Percentiles rank a stretch among this genome's conserved stretches.
Evolutionary conservation across 768 basidiomycete genomes (phyloP).

Genomic region (Ramaria sp.): DNA sequence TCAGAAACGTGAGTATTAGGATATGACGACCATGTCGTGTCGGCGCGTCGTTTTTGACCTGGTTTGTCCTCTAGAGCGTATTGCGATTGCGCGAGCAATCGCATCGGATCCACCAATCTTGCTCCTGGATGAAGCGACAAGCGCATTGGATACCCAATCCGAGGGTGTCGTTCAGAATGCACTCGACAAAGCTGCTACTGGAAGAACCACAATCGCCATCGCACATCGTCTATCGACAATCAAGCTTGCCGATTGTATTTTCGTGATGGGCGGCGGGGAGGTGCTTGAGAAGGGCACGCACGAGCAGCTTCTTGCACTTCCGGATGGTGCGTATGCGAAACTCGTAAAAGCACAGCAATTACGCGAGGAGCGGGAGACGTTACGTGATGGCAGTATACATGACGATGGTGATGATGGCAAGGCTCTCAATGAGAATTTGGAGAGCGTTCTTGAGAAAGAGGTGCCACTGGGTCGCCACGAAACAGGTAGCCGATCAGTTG

Average conservation of each 20-base stretch:
- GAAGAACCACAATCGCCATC: slow-evolving; percentile 73
- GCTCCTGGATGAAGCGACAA: slow-evolving; percentile 80
- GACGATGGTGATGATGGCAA: neutral
- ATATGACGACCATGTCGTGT: neutral
- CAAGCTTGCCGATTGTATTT: slow-evolving; percentile 74
- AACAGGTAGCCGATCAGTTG: slow-evolving; percentile 46
- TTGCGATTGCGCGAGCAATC: slow-evolving; percentile 84
- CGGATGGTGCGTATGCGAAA: slow-evolving; percentile 55
- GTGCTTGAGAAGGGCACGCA: slow-evolving; percentile 79
- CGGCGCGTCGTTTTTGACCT: neutral
- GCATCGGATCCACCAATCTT: slow-evolving; percentile 81
- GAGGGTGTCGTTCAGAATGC: slow-evolving; percentile 86
- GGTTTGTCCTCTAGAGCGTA: slow-evolving; percentile 36
- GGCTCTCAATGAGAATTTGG: slow-evolving; percentile 18
- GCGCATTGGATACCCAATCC: slow-evolving; percentile 78
- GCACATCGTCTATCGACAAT: slow-evolving; percentile 76
- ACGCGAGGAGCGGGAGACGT: slow-evolving; percentile 34
- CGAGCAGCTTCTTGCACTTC: slow-evolving; percentile 45
- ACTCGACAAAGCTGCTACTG: slow-evolving; percentile 71
- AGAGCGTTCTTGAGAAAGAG: slow-evolving; percentile 23
- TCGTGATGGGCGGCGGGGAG: slow-evolving; percentile 82
- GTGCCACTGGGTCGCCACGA: slow-evolving; percentile 44
- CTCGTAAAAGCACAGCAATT: slow-evolving; percentile 74
- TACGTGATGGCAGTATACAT: slow-evolving; percentile 6
- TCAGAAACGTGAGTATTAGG: slow-evolving; percentile 45